phyloP scores from a whole-genome alignment of 2,329 filamentous ascomycete species.

The Seiridium unicorne region DNA sequence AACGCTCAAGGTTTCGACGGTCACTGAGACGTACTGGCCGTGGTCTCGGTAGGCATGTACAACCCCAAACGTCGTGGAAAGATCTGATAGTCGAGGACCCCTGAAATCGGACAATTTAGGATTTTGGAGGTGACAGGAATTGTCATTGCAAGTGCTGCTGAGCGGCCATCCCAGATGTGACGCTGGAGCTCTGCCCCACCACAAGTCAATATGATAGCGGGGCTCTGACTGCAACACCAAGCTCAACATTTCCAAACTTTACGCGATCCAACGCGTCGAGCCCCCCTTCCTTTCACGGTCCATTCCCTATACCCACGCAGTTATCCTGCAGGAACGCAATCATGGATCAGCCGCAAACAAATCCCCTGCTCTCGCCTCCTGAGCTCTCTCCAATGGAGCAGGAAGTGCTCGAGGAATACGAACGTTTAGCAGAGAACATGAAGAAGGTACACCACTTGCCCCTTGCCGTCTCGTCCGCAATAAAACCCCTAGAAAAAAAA shows the following conservation, averaged over 20 bases:
- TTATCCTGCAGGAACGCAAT: neutral
- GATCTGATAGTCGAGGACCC: too few species aligned
- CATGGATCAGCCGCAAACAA: slow-evolving; percentile 8
- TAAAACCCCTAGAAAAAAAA: neutral
- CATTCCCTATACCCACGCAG: neutral
- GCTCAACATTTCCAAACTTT: neutral
- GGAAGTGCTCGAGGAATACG: slow-evolving; percentile 92
- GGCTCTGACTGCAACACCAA: neutral
- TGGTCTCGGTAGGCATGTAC: too few species aligned
- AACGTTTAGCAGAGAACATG: slow-evolving; percentile 83
- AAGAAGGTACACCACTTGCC: slow-evolving; percentile 66
- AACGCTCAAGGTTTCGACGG: too few species aligned
- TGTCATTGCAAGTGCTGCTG: too few species aligned
- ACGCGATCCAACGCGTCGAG: neutral
- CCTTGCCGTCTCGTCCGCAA: neutral
- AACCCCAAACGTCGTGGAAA: too few species aligned
- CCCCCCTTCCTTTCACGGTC: neutral
- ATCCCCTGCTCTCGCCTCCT: slow-evolving; percentile 34
- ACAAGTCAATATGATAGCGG: neutral
- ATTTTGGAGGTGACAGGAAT: too few species aligned
- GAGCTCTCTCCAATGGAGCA: slow-evolving; percentile 81
- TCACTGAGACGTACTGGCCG: too few species aligned
- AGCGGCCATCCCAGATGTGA: neutral
- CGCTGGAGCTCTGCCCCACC: neutral
- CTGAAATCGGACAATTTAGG: too few species aligned